Percentiles rank a stretch among this genome's conserved stretches.
Conservation (phyloP, 192 early-diverging fungal genomes). For the Backusella mclennaniae region DNA sequence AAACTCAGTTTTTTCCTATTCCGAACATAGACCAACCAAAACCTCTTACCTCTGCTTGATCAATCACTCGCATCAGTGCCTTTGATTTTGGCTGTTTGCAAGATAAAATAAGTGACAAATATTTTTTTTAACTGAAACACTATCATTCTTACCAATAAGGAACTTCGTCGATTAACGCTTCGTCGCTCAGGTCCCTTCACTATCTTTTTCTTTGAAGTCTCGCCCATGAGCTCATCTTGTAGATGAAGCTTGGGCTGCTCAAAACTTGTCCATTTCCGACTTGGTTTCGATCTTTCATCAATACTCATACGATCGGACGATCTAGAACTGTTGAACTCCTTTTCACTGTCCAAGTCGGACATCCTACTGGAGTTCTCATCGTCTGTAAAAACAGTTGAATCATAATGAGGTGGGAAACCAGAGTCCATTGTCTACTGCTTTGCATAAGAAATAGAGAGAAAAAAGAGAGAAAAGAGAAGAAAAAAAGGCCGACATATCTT, state of each 20-base stretch:
- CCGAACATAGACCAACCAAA: not conserved
- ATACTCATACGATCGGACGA: conserved; percentile 30
- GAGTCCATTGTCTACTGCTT: not conserved
- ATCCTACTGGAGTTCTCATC: conserved; percentile 13
- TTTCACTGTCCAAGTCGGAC: conserved; percentile 17
- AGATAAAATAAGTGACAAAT: not conserved
- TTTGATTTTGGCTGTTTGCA: conserved; percentile 22
- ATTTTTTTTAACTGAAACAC: not conserved
- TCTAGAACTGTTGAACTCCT: not conserved
- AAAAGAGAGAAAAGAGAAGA: not conserved
- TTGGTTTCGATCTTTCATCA: conserved; percentile 15
- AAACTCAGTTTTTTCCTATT: not conserved
- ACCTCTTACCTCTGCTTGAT: conserved; percentile 24
- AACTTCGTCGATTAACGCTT: conserved; percentile 25
- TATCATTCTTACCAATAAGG: conserved; percentile 21
- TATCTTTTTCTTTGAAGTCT: not conserved
- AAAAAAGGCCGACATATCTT: not conserved
- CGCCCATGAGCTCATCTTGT: conserved; percentile 10
- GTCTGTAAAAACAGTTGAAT: not conserved
- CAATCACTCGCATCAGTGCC: conserved; percentile 22
- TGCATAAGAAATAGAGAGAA: not conserved
- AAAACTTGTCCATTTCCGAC: not conserved
- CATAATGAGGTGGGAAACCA: not conserved
- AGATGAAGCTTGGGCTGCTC: not conserved
- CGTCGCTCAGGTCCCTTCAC: conserved; percentile 23